Evolutionary conservation across 192 early-diverging fungal species (phyloP).

Genomic region (Entomortierella chlamydospora): DNA sequence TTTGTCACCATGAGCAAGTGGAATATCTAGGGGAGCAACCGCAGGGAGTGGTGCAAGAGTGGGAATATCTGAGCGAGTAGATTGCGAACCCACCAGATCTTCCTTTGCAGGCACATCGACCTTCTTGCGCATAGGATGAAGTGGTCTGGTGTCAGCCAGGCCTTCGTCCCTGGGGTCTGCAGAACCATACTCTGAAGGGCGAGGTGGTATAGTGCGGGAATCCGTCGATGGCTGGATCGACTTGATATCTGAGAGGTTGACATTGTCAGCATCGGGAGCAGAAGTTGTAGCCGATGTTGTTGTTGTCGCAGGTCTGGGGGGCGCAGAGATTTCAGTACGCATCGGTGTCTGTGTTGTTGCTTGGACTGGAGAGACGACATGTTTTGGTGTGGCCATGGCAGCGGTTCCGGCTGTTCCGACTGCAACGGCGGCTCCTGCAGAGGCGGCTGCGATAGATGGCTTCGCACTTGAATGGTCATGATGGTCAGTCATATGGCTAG

Average conservation of each 20-base stretch:
- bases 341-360: too few species aligned
- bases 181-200: slow-evolving; percentile 1
- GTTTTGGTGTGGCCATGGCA: too few species aligned
- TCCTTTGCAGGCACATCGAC: neutral
- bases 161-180: slow-evolving; percentile 11
- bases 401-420: neutral
- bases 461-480: too few species aligned
- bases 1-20: too few species aligned
- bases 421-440: slow-evolving; percentile 1
- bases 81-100: neutral
- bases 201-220: too few species aligned
- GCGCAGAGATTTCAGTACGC: neutral
- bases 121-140: neutral
- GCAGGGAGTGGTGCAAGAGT: neutral
- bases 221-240: too few species aligned
- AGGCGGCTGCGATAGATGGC: neutral
- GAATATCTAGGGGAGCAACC: neutral
- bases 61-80: neutral
- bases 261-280: too few species aligned
- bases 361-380: neutral
- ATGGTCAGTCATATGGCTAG: too few species aligned
- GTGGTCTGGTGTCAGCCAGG: slow-evolving; percentile 6
- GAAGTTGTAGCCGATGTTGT: neutral
- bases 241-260: too few species aligned
- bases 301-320: neutral